These are phyloP conservation scores for Pneumocystis carinii DNA, from an alignment of 1,139 yeast species.

Conservation along the genomic window DNA sequence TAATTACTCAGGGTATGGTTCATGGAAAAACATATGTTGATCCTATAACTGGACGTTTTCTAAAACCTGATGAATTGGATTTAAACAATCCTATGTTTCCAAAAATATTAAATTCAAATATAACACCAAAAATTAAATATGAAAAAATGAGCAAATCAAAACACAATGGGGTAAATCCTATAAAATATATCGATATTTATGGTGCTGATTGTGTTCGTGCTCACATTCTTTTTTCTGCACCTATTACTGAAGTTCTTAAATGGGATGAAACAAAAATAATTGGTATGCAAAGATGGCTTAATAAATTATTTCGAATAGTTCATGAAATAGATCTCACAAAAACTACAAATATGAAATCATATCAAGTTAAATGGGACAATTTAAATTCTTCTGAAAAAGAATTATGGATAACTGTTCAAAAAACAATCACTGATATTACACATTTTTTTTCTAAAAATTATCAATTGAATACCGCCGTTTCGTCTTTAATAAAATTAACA, in stretches of 20 bases:
- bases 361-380: not conserved
- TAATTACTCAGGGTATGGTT: conserved; percentile 96
- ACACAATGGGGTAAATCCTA: conserved; percentile 86
- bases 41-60: conserved; percentile 55
- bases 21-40: conserved; percentile 74
- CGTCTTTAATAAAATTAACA: conserved; percentile 80
- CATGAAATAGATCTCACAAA: conserved; percentile 4
- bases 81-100: conserved; percentile 24
- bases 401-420: conserved; percentile 45
- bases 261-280: conserved; percentile 85
- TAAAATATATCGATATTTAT: conserved; percentile 52
- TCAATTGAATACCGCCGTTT: conserved; percentile 68
- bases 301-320: conserved; percentile 34
- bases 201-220: conserved; percentile 96
- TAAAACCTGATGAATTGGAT: conserved; percentile 63
- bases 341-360: not conserved
- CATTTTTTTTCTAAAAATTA: conserved; percentile 44
- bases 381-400: conserved; percentile 35
- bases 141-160: conserved; percentile 97
- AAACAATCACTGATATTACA: conserved; percentile 37
- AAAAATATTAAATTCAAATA: conserved; percentile 36
- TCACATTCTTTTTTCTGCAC: conserved; percentile 86
- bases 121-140: conserved; percentile 39
- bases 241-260: conserved; percentile 59
- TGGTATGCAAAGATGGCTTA: conserved; percentile 79